Base-by-base conservation (phyloP, 1,284 basidiomycete species). In the Tetrapyrgos nigripes region DNA sequence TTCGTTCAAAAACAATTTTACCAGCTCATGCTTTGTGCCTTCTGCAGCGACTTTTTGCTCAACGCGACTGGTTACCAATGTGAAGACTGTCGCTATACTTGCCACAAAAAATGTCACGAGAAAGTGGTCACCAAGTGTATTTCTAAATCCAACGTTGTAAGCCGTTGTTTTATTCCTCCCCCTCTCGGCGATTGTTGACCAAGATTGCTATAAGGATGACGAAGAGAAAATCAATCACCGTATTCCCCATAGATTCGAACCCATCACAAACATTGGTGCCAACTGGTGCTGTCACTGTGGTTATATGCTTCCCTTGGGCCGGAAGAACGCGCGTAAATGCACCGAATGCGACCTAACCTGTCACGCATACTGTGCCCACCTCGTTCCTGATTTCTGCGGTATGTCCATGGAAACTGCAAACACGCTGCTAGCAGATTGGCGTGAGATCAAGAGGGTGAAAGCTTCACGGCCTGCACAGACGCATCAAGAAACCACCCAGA, bases 261-360 rank as follows among this genome's bases (percentile, higher is more conserved):
- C 96, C 28, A 89, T 98, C 73, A 98, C 96, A 66, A 99, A 98
- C 74, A 91, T 99, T 62, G 94, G 95, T 50, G 94, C 97, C 24
- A 98, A 97, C 72, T 99, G 97, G 97, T 99, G 97, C 76, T 99
- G 97, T 74, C 97, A 99, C 75, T 99, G 97, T 75, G 97, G 97
- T 64, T 96, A 96, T 70, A 98, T 99, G 85, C 87, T 99, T 40
- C 96, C 97, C 51, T 86, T 99, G 53, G 97, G 97, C 55, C 89
- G 96, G 64, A 98, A 98, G 82, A 97, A 97, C 73, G 93, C 96
- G 24, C 89, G 96, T 59, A 93, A 93, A 76, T 99, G 97, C 76
- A 89, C 91, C 53, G 97, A 99, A 74, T 99, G 97, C 76, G 89
- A 91, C 70, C 89, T 98, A 63, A 98, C 97, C 54, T 97, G 96